Base-by-base conservation (phyloP, 495 filamentous ascomycete species). In the Tuber brumale region DNA sequence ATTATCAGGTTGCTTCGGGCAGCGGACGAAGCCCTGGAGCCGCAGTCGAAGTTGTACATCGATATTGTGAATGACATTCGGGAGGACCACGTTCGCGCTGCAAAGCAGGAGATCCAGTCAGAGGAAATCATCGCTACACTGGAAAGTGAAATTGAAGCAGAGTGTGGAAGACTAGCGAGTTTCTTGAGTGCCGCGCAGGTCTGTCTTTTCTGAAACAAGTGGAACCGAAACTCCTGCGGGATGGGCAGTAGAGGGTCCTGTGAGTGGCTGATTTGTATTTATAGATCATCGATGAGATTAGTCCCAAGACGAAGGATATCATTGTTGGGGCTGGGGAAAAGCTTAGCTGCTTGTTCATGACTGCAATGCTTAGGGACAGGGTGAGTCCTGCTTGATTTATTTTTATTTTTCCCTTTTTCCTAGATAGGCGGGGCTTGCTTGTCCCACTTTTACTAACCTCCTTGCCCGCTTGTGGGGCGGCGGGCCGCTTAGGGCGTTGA, bases 281-380 rank as follows among this genome's bases (percentile, higher is more conserved):
- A 39, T 45, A 80, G 81, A 88, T 86, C 18, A 83, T 91, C 37
- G 88, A 88, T 41, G 89, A 94, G 82, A 92, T 97, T 79, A 94
- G 92, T 83, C 88, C 90, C 3, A 88, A 92, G 76, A 92, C 90
- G 39, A 93, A 95, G 83, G 95, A 99, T 83, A 91, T 92, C 76
- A 92, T 99, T 27, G 89, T 98, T 57, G 93, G 93, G 82, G 92
- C 93, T 70, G 95, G 95, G 31, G 95, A 99, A 86, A 97, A 97
- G 84, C 85, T 99, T 43, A 93, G 92, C 83, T 97, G 94, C 84
- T 87, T 90, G 39, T 93, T 95, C 80, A 92, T 99, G 90, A 89
- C 94, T 16, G 90, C 91, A 16, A 81, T 97, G 69, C 85, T 99
- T 48, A 88, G 91, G 82, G 94, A 97, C 77, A 87, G 87, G 37